These are phyloP conservation scores for Voacanga thouarsii DNA, from an alignment of 257 asterid species.

Conservation along the genomic window DNA sequence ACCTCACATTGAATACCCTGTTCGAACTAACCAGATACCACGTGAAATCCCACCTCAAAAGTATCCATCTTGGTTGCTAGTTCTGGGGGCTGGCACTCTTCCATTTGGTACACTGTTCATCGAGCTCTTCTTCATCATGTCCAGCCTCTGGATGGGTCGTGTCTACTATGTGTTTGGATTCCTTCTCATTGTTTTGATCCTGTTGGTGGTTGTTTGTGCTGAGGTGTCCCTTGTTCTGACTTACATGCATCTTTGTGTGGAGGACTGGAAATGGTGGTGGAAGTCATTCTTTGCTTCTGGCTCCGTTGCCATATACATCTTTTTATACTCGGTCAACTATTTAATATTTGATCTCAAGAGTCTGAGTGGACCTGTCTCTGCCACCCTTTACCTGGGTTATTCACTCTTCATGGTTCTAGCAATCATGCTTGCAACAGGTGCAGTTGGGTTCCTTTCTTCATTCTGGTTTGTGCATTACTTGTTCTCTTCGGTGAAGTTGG, in stretches of 20 bases:
- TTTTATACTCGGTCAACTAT: constrained; percentile 64
- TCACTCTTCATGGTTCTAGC: constrained; percentile 81
- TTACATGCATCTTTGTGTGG: constrained; percentile 89
- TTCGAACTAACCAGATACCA: constrained; percentile 77
- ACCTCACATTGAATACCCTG: constrained; percentile 75
- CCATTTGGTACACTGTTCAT: constrained; percentile 95
- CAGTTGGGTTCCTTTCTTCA: constrained; percentile 78
- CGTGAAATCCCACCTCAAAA: constrained; percentile 84
- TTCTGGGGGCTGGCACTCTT: constrained; percentile 90
- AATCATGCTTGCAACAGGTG: constrained; percentile 85
- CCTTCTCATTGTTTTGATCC: constrained; percentile 60
- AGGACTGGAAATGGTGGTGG: constrained; percentile 99
- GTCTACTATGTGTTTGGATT: constrained; percentile 87
- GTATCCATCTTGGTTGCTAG: constrained; percentile 88
- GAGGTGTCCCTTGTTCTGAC: constrained; percentile 88
- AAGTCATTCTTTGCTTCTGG: constrained; percentile 88
- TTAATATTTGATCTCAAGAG: constrained; percentile 77
- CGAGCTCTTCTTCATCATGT: constrained; percentile 91
- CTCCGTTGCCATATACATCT: constrained; percentile 78
- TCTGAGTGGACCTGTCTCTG: constrained; percentile 79
- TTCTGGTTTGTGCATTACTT: constrained; percentile 90
- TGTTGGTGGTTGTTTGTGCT: constrained; percentile 75
- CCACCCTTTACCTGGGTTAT: constrained; percentile 80
- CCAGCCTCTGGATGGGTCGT: constrained; percentile 90
- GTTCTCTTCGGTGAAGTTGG: constrained; percentile 87